These are phyloP conservation scores for Pyrrhoderma noxium DNA, from an alignment of 1,284 basidiomycete species.

Conservation along the genomic window DNA sequence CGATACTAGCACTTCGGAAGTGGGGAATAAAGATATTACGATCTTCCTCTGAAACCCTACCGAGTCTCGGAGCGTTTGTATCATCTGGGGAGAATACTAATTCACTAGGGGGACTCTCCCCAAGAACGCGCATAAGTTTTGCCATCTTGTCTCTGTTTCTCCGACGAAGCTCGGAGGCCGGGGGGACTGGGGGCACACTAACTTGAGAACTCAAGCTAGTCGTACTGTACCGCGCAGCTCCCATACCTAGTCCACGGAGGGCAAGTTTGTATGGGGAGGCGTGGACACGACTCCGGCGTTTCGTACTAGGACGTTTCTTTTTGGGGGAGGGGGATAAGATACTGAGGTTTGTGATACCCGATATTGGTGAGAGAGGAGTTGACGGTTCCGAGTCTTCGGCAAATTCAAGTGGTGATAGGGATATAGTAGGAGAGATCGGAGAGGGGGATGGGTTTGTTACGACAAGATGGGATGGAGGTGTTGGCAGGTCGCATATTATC, in stretches of 20 bases:
- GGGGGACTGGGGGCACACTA: constrained; percentile 13
- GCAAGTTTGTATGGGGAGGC: constrained; percentile 15
- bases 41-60: too few relatives aligned
- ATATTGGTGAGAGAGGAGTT: constrained; percentile 8
- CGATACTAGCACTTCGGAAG: too few relatives aligned
- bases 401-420: too few relatives aligned
- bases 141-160: constrained; percentile 17
- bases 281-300: background rate
- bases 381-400: background rate
- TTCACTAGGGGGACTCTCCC: constrained; percentile 12
- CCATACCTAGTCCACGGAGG: background rate
- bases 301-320: background rate
- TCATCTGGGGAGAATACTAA: constrained; percentile 9
- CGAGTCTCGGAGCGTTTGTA: too few relatives aligned
- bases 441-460: too few relatives aligned
- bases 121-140: constrained; percentile 16
- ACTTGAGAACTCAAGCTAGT: constrained; percentile 14
- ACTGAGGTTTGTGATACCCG: constrained; percentile 1
- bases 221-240: constrained; percentile 9
- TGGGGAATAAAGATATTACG: too few relatives aligned
- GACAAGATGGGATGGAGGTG: too few relatives aligned
- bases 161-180: constrained; percentile 8
- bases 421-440: too few relatives aligned
- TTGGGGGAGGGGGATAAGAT: background rate
- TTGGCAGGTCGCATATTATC: too few relatives aligned